Base-by-base conservation (phyloP, 306 rosid species). In the Geum urbanum region DNA sequence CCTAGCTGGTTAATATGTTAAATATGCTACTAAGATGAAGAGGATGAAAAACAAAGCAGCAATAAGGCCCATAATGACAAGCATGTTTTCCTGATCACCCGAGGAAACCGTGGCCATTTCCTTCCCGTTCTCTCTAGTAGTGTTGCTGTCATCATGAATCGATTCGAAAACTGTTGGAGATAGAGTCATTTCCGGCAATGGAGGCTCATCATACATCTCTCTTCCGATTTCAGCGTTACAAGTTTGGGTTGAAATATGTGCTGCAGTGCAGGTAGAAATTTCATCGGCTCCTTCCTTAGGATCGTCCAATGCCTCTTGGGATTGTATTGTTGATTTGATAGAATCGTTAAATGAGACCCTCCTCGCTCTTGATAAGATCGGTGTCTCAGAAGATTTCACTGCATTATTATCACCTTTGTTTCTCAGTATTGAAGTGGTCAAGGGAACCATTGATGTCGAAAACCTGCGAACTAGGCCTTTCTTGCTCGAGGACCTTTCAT, bases 331-430 rank as follows among this genome's bases (percentile, higher is more conserved):
- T 71, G 73, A 47, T 69, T 48, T 71, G 10, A 80, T 77, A 11
- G 83, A 73, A 67, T 78, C 87, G 40, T 70, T 70, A 63, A 83
- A 80, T 10, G 87, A 86, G 1, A 86, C 85, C 59, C 80, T 83
- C 51, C 79, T 78, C 32, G 8, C 32, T 53, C 67, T 71, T 13
- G 63, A 32, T 32, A 32, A 32, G 37, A 32, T 32, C 37, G 37
- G 37, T 32, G 37, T 32, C 37, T 32, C 2, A 32, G 37, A 32
- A 32, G 37, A 60, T 27, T 51, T 52, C 2, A 39, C 19, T 40
- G 64, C 5, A 40, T 18, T 47, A 40, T 18, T 47, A 9, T 46
- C 76, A 27, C 15, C 63, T 35, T 44, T 37, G 46, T 47, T 65
- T 49, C 48, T 51, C 41, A 20, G 55, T 48, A 72, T 41, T 43